These are phyloP conservation scores for Acer campestre DNA, from an alignment of 345 rosid species.

Conservation along the genomic window DNA sequence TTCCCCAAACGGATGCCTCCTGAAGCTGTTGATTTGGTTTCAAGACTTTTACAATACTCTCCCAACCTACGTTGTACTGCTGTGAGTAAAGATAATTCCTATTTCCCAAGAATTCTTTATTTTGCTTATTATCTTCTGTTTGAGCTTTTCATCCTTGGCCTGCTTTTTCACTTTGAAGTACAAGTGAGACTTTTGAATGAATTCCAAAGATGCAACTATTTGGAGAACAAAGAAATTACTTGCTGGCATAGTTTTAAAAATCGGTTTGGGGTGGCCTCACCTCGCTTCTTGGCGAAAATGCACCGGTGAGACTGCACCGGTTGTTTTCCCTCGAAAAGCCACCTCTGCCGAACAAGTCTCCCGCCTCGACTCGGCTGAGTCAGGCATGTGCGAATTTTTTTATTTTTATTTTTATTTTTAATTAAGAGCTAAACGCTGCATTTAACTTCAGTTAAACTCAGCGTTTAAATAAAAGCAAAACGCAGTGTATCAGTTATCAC, in stretches of 20 bases:
- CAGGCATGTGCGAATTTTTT: no score
- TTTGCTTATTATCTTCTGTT: not conserved
- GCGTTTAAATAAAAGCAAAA: no score
- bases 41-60: constrained; percentile 94
- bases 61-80: constrained; percentile 88
- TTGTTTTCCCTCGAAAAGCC: no score
- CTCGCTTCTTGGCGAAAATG: no score
- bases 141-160: not conserved
- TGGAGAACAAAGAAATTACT: not conserved
- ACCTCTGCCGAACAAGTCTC: no score
- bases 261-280: no score
- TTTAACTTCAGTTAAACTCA: no score
- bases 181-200: not conserved
- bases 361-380: no score
- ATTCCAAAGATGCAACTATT: not conserved
- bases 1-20: constrained; percentile 98
- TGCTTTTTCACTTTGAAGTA: not conserved
- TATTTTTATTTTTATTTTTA: no score
- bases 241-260: not conserved
- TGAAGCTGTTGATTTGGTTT: constrained; percentile 95
- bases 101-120: not conserved
- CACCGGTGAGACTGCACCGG: no score
- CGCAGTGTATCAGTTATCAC: no score
- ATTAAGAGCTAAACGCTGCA: no score
- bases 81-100: constrained; percentile 50